These are phyloP conservation scores for Neospermospora avenae DNA, from an alignment of 2,329 filamentous ascomycete genomes.

Conservation along the genomic window DNA sequence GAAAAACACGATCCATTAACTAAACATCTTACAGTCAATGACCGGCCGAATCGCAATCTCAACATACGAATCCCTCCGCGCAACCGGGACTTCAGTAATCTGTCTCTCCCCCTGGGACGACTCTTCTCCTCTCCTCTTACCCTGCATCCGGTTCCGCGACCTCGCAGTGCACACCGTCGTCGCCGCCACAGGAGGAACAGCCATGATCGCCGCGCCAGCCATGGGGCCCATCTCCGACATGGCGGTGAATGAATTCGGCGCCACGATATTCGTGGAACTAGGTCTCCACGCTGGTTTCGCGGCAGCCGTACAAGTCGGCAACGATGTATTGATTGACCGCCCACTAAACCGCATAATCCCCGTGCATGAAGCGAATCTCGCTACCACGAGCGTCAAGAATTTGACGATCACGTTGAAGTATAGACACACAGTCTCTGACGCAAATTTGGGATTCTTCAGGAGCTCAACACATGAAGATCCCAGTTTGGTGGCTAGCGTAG, in stretches of 20 bases:
- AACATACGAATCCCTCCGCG: conserved; percentile 15
- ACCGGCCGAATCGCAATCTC: conserved; percentile 15
- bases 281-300: conserved; percentile 15
- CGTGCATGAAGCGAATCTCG: conserved; percentile 12
- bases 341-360: conserved; percentile 17
- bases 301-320: conserved; percentile 11
- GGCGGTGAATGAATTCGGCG: conserved; percentile 13
- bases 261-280: conserved; percentile 15
- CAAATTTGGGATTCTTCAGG: conserved; percentile 16
- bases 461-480: conserved; percentile 16
- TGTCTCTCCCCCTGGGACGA: conserved; percentile 19
- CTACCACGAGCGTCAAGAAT: conserved; percentile 13
- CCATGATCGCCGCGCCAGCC: conserved; percentile 11
- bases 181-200: conserved; percentile 15
- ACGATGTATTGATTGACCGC: conserved; percentile 15
- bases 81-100: conserved; percentile 18
- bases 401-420: conserved; percentile 20
- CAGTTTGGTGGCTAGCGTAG: conserved; percentile 16
- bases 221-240: conserved; percentile 18
- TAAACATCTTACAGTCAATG: conserved; percentile 16
- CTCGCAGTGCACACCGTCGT: conserved; percentile 17
- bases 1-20: not conserved
- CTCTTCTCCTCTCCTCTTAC: conserved; percentile 16
- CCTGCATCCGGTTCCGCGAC: conserved; percentile 16
- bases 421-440: conserved; percentile 15